These are phyloP conservation scores for Crotalaria pallida DNA, from an alignment of 306 rosid species.

Conservation along the genomic window DNA sequence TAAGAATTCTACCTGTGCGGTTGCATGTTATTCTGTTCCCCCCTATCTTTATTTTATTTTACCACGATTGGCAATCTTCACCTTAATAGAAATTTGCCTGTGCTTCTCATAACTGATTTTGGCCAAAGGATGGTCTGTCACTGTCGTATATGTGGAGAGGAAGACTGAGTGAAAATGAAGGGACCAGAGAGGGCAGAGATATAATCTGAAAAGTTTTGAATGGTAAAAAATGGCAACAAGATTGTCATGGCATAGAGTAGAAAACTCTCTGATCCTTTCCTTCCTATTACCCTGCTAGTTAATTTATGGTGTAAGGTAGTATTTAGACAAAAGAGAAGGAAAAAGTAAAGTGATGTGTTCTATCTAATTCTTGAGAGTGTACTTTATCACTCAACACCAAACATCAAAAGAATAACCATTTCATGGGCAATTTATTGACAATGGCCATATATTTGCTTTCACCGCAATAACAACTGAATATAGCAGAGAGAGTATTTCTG, in stretches of 20 bases:
- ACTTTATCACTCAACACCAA: neutral
- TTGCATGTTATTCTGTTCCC: neutral
- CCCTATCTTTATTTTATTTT: neutral
- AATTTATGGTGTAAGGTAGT: neutral
- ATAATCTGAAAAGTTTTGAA: neutral
- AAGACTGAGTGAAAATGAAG: neutral
- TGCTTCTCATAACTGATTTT: neutral
- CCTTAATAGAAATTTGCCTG: neutral
- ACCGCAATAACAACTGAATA: neutral
- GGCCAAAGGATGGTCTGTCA: neutral
- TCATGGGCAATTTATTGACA: neutral
- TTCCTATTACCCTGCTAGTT: neutral
- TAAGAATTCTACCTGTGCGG: neutral
- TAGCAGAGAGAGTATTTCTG: neutral
- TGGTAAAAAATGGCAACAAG: conserved; percentile 10
- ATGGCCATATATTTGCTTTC: neutral
- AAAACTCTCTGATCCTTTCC: neutral
- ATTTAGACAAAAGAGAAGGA: neutral
- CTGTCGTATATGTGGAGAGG: neutral
- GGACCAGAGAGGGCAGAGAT: neutral
- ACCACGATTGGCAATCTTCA: neutral
- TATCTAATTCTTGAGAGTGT: neutral
- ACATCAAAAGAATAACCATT: neutral
- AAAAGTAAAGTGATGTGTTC: neutral
- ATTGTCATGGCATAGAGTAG: neutral